A percentile compares a stretch with the other conserved stretches of the same genome.
Evolutionary conservation across 345 rosid species (phyloP).

Genomic region (Crucihimalaya himalaica): DNA sequence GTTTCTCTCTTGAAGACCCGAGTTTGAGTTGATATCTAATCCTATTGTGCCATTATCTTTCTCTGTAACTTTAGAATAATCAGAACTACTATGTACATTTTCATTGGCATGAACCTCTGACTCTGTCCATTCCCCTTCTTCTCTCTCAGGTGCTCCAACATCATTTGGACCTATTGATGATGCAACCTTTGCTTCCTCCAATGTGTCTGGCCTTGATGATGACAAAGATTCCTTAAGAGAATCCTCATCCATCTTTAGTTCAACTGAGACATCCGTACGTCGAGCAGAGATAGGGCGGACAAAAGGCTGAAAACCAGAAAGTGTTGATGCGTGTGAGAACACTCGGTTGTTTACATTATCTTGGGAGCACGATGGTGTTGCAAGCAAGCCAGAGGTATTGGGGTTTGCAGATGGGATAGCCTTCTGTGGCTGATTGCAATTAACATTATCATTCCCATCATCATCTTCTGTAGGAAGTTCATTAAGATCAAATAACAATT

Average conservation of each 20-base stretch:
- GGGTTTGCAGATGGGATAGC: conserved; percentile 52
- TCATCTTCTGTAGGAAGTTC: conserved; percentile 76
- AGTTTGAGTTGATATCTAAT: conserved; percentile 40
- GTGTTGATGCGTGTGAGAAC: conserved; percentile 75
- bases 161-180: conserved; percentile 41
- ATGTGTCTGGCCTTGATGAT: conserved; percentile 38
- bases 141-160: conserved; percentile 61
- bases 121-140: conserved; percentile 98
- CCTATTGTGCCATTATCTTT: conserved; percentile 40
- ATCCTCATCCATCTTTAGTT: conserved; percentile 46
- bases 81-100: conserved; percentile 33
- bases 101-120: conserved; percentile 49
- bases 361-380: conserved; percentile 52
- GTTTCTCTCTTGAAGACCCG: conserved; percentile 41
- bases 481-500: conserved; percentile 92
- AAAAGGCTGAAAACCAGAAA: conserved; percentile 96
- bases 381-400: conserved; percentile 49
- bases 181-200: conserved; percentile 43
- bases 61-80: conserved; percentile 41
- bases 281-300: conserved; percentile 48
- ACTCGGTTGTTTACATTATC: conserved; percentile 54
- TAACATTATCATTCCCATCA: conserved; percentile 53
- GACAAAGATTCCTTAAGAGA: conserved; percentile 38
- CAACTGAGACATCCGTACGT: conserved; percentile 43
- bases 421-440: conserved; percentile 61